phyloP scores from a whole-genome alignment of 2,329 filamentous ascomycete genomes.

The Sclerotinia trifoliorum region DNA sequence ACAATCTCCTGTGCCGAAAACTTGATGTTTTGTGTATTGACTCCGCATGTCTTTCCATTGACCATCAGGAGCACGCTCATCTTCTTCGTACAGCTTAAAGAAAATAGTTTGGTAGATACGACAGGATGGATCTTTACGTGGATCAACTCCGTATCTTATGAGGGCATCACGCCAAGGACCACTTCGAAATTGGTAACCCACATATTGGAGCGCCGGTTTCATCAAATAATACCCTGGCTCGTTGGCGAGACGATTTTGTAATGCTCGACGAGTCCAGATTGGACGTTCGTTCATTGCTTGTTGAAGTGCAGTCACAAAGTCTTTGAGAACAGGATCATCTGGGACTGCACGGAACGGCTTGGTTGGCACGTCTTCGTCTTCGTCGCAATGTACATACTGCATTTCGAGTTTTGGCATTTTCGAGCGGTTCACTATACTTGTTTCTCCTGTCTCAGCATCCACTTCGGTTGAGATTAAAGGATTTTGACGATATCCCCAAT shows the following conservation, averaged over 20 bases:
- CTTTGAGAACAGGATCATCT: constrained; percentile 55
- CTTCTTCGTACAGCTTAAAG: constrained; percentile 62
- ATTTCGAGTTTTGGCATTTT: constrained; percentile 29
- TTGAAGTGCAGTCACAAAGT: constrained; percentile 63
- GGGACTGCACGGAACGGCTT: constrained; percentile 26
- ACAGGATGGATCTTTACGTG: constrained; percentile 71
- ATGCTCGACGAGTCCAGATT: constrained; percentile 80
- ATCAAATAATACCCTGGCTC: constrained; percentile 56
- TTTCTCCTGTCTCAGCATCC: constrained; percentile 37
- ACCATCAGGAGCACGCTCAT: constrained; percentile 28
- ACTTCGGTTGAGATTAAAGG: constrained; percentile 55
- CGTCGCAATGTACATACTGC: constrained; percentile 32
- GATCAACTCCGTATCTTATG: constrained; percentile 82
- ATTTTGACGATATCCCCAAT: constrained; percentile 83
- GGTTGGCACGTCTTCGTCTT: constrained; percentile 28
- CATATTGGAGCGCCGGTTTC: constrained; percentile 76
- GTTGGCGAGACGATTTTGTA: constrained; percentile 68
- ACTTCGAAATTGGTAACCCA: constrained; percentile 88
- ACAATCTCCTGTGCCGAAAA: constrained; percentile 29
- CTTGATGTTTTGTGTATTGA: constrained; percentile 25
- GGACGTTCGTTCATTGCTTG: constrained; percentile 70
- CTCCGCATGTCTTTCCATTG: constrained; percentile 32
- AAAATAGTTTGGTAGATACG: constrained; percentile 85
- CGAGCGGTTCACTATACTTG: constrained; percentile 36
- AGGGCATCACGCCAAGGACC: constrained; percentile 91